Evolutionary conservation across 257 asterid genomes (phyloP), one percentile per base, ranked within the genome.

Genomic region (Solanum etuberosum): DNA sequence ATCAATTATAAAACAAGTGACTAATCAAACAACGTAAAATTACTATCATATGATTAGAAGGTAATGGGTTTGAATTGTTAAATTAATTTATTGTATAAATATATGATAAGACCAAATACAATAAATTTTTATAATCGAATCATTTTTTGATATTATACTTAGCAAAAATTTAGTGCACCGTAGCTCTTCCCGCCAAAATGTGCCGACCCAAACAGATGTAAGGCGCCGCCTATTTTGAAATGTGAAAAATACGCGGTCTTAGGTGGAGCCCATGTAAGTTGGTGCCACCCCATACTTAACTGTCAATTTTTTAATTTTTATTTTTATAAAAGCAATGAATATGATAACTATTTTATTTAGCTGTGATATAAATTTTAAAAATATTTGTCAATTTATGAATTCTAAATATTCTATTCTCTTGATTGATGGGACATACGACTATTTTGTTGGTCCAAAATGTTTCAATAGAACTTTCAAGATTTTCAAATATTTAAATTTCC

Each of bases 231-330:
- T 67, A 73, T 90, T 90, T 93, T 92, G 94, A 93, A 89, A 78
- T 76, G 57, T 29, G 25, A 61, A 37, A 48, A 61, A 37, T 80
- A 90, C 92, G 88, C 89, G 90, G 89, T 86, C 80, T 43, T 43
- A 61, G 34, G 91, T 90, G 93, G 93, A 91, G 93, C 93, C 93
- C 93, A 89, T 83, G 63, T 54, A 18, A 89, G 93, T 91, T 93
- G 93, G 95, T 92, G 96, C 92, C 95, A 91, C 90, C 96, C 96
- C 93, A 90, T 91, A 73, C 88, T 90, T 84, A 88, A 89, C 92
- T 92, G 93, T 93, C 95, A 25, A 78, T 25, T 78, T 3, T 71
- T 15, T 34, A 15, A n/a, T n/a, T n/a, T 77, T 40, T 6, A 0
- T 15, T 32, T 38, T 38, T 5, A 1, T 6, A 6, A 38, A 13